These are phyloP conservation scores for Arthrobotrys conoides DNA, from an alignment of 2,329 filamentous ascomycete species.

Conservation along the genomic window DNA sequence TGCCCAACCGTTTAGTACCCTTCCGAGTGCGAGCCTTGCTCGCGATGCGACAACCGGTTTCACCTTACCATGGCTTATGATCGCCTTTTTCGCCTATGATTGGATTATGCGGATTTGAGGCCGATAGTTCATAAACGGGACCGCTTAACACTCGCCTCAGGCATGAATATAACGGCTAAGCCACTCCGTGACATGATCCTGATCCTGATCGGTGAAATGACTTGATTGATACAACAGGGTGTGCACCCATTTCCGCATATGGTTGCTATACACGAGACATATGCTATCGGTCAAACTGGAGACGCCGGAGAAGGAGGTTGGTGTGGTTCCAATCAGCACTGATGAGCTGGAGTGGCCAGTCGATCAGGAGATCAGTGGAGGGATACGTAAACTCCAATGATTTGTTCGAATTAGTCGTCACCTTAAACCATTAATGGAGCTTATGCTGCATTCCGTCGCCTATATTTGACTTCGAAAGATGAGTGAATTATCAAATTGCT, in stretches of 20 bases:
- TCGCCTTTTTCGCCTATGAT: constrained; percentile 34
- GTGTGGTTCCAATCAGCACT: neutral
- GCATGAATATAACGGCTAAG: constrained; percentile 32
- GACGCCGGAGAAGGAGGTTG: constrained; percentile 18
- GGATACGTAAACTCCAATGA: constrained; percentile 15
- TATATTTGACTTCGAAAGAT: constrained; percentile 8
- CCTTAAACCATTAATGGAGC: constrained; percentile 20
- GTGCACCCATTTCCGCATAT: constrained; percentile 23
- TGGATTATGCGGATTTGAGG: constrained; percentile 21
- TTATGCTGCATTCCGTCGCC: neutral
- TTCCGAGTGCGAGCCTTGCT: neutral
- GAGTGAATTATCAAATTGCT: constrained; percentile 21
- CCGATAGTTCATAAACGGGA: constrained; percentile 9
- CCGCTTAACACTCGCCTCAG: constrained; percentile 31
- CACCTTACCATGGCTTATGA: constrained; percentile 17
- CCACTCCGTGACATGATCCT: constrained; percentile 46
- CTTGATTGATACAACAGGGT: constrained; percentile 30
- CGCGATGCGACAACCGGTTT: constrained; percentile 35
- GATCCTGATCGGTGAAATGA: constrained; percentile 36
- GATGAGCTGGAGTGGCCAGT: constrained; percentile 7
- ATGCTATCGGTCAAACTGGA: constrained; percentile 2
- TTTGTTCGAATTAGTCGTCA: constrained; percentile 30
- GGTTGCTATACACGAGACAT: constrained; percentile 47
- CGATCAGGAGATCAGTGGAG: constrained; percentile 24
- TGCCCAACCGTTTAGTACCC: neutral